Percentiles rank a stretch among this genome's conserved stretches.
These are phyloP conservation scores for Naganishia liquefaciens DNA, from an alignment of 1,284 basidiomycete species.

Conservation along the genomic window DNA sequence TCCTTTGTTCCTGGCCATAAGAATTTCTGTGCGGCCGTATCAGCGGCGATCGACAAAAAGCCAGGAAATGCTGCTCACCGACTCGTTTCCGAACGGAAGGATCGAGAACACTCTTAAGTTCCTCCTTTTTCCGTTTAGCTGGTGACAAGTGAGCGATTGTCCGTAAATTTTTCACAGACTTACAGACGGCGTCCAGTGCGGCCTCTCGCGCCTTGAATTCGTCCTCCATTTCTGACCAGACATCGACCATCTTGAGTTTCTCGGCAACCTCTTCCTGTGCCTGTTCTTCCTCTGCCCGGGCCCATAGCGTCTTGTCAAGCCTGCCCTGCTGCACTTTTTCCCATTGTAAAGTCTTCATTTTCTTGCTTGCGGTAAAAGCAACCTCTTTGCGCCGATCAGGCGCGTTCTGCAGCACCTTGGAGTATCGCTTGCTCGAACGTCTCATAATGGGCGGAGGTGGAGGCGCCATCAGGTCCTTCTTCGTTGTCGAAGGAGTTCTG, in stretches of 20 bases:
- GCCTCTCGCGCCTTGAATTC: slow-evolving; percentile 97
- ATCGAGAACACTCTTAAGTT: slow-evolving; percentile 86
- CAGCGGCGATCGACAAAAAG: slow-evolving; percentile 10
- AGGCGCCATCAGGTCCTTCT: slow-evolving; percentile 35
- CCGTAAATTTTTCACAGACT: slow-evolving; percentile 45
- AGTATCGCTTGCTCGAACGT: slow-evolving; percentile 36
- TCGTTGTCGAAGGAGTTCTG: slow-evolving; percentile 30
- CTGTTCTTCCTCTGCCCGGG: slow-evolving; percentile 62
- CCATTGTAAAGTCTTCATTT: slow-evolving; percentile 99
- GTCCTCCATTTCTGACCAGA: slow-evolving; percentile 96
- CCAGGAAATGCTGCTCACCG: slow-evolving; percentile 59
- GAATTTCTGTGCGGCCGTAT: slow-evolving; percentile 65
- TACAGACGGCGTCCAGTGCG: slow-evolving; percentile 59
- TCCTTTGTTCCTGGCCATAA: slow-evolving; percentile 80
- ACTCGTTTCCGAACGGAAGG: slow-evolving; percentile 86
- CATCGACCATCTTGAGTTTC: slow-evolving; percentile 76
- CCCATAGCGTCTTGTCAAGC: slow-evolving; percentile 86
- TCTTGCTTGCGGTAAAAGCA: slow-evolving; percentile 75
- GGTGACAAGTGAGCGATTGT: neutral
- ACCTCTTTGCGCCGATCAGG: slow-evolving; percentile 73
- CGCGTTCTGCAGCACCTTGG: slow-evolving; percentile 16
- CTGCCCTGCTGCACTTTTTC: slow-evolving; percentile 85
- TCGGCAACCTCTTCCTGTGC: slow-evolving; percentile 75
- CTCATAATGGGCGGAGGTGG: slow-evolving; percentile 36
- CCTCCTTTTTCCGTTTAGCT: slow-evolving; percentile 58